Conservation (phyloP, 1,139 yeast species). For the Blastobotrys illinoisensis region DNA sequence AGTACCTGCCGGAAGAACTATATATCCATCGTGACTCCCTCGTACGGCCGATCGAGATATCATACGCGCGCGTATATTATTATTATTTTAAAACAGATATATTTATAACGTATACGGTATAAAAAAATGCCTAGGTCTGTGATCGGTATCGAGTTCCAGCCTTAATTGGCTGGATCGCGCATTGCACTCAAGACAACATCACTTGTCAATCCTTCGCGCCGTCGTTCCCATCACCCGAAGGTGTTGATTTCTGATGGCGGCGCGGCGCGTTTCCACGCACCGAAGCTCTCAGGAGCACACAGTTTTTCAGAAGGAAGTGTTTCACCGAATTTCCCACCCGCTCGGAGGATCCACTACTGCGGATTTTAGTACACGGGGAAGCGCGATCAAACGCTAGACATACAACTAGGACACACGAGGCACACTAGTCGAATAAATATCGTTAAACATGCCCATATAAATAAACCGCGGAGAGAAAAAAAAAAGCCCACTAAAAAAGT, state of each 20-base stretch:
- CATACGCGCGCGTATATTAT: no score
- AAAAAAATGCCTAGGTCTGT: conserved; percentile 7
- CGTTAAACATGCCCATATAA: neutral
- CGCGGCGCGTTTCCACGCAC: conserved; percentile 27
- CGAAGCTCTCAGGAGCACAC: conserved; percentile 20
- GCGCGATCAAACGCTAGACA: conserved; percentile 21
- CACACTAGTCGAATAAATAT: neutral
- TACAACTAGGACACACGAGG: neutral
- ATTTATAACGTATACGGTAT: no score
- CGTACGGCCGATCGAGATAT: no score
- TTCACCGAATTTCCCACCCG: conserved; percentile 31
- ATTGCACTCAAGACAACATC: conserved; percentile 25
- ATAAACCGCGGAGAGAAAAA: neutral
- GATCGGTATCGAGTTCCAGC: conserved; percentile 30
- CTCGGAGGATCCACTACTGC: conserved; percentile 11
- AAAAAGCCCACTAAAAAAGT: neutral
- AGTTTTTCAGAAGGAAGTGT: conserved; percentile 22
- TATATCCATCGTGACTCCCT: no score
- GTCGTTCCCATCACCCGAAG: conserved; percentile 23
- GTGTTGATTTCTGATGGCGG: conserved; percentile 25
- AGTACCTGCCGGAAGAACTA: no score
- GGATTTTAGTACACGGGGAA: conserved; percentile 26
- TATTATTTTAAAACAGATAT: neutral
- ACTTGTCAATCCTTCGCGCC: conserved; percentile 25
- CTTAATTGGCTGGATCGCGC: conserved; percentile 22